phyloP scores from a whole-genome alignment of 2,329 filamentous ascomycete species.

The Fusarium floridanum region DNA sequence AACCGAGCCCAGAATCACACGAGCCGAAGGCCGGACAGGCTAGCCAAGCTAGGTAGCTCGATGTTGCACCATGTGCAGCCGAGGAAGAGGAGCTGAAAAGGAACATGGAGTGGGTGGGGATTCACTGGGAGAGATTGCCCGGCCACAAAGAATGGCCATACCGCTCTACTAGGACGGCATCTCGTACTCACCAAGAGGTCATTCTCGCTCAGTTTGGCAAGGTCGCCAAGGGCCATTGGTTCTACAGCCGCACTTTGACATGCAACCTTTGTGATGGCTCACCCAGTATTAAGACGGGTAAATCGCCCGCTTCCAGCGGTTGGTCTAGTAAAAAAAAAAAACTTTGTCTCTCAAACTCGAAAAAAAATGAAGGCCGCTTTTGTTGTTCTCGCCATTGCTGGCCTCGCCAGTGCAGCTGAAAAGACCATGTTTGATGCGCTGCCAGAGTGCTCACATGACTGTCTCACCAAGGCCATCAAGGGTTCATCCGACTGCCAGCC shows the following conservation, averaged over 20 bases:
- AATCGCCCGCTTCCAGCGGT: constrained; percentile 1
- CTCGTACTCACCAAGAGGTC: not conserved
- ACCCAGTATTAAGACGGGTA: not conserved
- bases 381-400: constrained; percentile 24
- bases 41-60: constrained; percentile 4
- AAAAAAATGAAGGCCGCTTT: constrained; percentile 35
- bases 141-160: not conserved
- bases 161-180: not conserved
- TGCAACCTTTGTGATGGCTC: constrained; percentile 1
- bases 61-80: not conserved
- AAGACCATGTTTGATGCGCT: constrained; percentile 37
- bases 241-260: not conserved
- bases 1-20: constrained; percentile 2
- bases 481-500: constrained; percentile 35
- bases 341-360: not conserved
- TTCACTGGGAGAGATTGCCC: not conserved
- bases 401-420: constrained; percentile 20
- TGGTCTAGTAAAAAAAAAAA: not conserved
- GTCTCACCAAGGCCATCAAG: constrained; percentile 36
- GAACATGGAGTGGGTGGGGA: not conserved
- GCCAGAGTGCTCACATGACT: constrained; percentile 39
- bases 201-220: not conserved
- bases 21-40: constrained; percentile 8
- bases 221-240: constrained; percentile 1
- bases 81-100: constrained; percentile 3